phyloP scores from a whole-genome alignment of 331 rosid species.

The Saraca asoca region DNA sequence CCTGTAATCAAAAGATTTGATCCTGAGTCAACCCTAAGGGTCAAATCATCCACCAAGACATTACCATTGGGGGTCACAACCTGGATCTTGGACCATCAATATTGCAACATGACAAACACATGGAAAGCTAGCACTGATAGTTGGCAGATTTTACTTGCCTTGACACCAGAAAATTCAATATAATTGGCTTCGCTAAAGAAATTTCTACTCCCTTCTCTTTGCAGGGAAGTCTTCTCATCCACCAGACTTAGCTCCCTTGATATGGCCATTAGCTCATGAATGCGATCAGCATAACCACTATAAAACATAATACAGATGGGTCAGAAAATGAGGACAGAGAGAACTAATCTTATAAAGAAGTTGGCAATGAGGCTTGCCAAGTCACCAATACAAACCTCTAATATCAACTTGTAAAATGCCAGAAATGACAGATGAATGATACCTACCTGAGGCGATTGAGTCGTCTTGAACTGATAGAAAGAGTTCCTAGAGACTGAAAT shows the following conservation, averaged over 20 bases:
- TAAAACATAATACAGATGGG: constrained; percentile 32
- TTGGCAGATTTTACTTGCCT: constrained; percentile 51
- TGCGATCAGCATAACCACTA: constrained; percentile 98
- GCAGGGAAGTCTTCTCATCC: constrained; percentile 57
- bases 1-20: constrained; percentile 98
- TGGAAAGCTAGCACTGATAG: constrained; percentile 23
- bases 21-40: constrained; percentile 82
- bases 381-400: constrained; percentile 17
- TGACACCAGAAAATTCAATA: constrained; percentile 85
- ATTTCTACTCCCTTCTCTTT: constrained; percentile 58
- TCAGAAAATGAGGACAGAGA: constrained; percentile 30
- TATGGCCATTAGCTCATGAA: constrained; percentile 75
- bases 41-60: constrained; percentile 90
- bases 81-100: constrained; percentile 48
- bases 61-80: constrained; percentile 94
- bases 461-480: constrained; percentile 87
- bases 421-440: constrained; percentile 27
- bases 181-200: constrained; percentile 87
- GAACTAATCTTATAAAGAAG: constrained; percentile 26
- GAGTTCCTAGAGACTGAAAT: constrained; percentile 94
- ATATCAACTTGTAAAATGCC: constrained; percentile 27
- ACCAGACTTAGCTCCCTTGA: constrained; percentile 77
- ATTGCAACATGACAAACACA: constrained; percentile 38
- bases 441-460: constrained; percentile 97
- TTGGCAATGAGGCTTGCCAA: constrained; percentile 24